Percentiles rank a stretch among this genome's conserved stretches.
These are phyloP conservation scores for Amylocarpus encephaloides DNA, from an alignment of 2,329 filamentous ascomycete genomes.

Conservation along the genomic window DNA sequence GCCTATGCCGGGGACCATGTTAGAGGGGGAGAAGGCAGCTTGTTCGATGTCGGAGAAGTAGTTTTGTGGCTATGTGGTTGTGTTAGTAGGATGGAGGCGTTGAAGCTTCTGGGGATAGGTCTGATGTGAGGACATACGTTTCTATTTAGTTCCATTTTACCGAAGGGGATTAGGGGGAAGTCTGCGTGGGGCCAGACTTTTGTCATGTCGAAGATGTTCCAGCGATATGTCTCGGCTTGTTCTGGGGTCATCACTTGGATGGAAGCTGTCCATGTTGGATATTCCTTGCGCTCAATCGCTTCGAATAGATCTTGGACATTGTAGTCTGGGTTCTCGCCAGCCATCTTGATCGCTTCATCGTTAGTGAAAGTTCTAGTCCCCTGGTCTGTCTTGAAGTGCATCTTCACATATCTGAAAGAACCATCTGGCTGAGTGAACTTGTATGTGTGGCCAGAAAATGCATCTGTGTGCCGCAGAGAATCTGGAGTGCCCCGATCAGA, in stretches of 20 bases:
- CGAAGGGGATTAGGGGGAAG: conserved; percentile 43
- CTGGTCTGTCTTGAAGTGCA: conserved; percentile 42
- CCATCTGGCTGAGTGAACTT: conserved; percentile 35
- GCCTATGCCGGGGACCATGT: conserved; percentile 57
- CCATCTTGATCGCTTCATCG: conserved; percentile 32
- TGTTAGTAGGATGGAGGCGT: too few relatives aligned
- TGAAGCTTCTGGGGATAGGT: too few relatives aligned
- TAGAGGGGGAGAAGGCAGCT: conserved; percentile 58
- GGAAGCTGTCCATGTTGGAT: conserved; percentile 45
- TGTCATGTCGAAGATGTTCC: conserved; percentile 51
- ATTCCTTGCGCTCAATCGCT: conserved; percentile 40
- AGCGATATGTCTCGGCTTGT: conserved; percentile 41
- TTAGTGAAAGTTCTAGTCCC: conserved; percentile 40
- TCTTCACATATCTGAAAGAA: conserved; percentile 43
- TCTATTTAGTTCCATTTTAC: conserved; percentile 44
- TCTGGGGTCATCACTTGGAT: conserved; percentile 49
- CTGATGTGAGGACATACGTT: conserved; percentile 41
- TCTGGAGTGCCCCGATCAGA: conserved; percentile 5
- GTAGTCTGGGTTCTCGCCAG: conserved; percentile 34
- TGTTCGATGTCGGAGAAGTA: conserved; percentile 68
- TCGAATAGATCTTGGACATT: conserved; percentile 36
- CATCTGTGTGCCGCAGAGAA: conserved; percentile 3
- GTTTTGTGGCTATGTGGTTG: conserved; percentile 42
- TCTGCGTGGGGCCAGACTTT: conserved; percentile 47
- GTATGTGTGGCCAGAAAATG: conserved; percentile 37